Evolutionary conservation across 176 grass and related monocot genomes (phyloP), one percentile per base, ranked within the genome.

Genomic region (Cymbopogon citratus): DNA sequence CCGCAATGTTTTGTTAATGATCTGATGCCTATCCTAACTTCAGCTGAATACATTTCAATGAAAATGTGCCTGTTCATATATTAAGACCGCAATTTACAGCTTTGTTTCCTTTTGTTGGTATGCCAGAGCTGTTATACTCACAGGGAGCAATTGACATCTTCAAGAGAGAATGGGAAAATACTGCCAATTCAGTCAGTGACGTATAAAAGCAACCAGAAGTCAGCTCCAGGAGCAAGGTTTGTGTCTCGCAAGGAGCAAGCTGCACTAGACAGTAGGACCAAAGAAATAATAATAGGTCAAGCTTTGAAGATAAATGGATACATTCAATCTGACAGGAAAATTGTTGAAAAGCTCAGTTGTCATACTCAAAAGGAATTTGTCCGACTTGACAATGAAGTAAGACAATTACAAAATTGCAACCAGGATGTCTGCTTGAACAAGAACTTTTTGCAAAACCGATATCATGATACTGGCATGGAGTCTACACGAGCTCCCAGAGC

Each of bases 341-440:
- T 25, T 40, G 25, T 38, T 71, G 80, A 72, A 80, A 83, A 61
- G 44, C 48, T 69, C 21, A 86, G 45, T 28, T 79, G 24, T 48
- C 28, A 86, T 35, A 27, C 16, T 68, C 28, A 7, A 71, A 73
- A 86, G 8, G 48, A 39, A 31, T 78, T 18, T 85, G 26, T 82
- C 26, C 71, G 33, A 36, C 8, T 5, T 29, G 59, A 82, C 10
- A 7, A 49, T 41, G 69, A 73, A 64, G 38, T 35, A 79, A 83
- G 66, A 39, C 72, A 82, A 28, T 66, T 78, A 33, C 60, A 57
- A 28, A 86, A 45, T 28, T 48, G 33, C 61, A 5, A 13, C 31
- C 27, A 43, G 68, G 74, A 86, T 74, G 52, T 49, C 38, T 66
- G 74, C 48, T 86, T 24, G 14, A 90, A 66, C 61, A 90, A 61